These are phyloP conservation scores for Talaromyces amestolkiae DNA, from an alignment of 2,329 filamentous ascomycete genomes.

Conservation along the genomic window DNA sequence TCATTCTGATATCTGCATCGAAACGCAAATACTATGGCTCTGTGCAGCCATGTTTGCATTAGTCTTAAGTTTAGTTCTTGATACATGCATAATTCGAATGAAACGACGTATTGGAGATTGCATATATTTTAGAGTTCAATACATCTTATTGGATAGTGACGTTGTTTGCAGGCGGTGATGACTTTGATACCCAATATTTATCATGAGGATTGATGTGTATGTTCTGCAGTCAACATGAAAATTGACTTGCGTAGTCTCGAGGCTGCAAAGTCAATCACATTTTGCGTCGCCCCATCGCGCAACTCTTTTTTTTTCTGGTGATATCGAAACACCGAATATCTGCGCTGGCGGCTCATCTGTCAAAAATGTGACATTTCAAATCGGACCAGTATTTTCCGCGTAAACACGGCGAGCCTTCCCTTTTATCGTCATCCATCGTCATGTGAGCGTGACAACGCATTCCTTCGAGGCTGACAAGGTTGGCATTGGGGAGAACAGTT, in stretches of 20 bases:
- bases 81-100: not conserved
- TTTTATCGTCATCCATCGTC: not conserved
- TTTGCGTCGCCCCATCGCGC: not conserved
- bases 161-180: not conserved
- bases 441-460: not conserved
- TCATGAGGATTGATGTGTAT: not conserved
- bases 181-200: not conserved
- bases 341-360: not conserved
- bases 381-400: not conserved
- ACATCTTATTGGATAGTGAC: not conserved
- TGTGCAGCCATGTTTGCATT: constrained; percentile 4
- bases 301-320: not conserved
- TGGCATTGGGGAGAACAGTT: not conserved
- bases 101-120: not conserved
- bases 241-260: not conserved
- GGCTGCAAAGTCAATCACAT: not conserved
- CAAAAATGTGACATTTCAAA: not conserved
- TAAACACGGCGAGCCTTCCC: not conserved
- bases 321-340: not conserved
- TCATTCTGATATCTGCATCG: constrained; percentile 1
- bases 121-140: not conserved
- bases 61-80: not conserved
- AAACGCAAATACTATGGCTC: not conserved
- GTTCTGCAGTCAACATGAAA: not conserved
- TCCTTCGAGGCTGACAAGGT: not conserved